Evolutionary conservation across 176 grass and related monocot genomes (phyloP), one percentile per base, ranked within the genome.

Genomic region (Aegilops longissima): DNA sequence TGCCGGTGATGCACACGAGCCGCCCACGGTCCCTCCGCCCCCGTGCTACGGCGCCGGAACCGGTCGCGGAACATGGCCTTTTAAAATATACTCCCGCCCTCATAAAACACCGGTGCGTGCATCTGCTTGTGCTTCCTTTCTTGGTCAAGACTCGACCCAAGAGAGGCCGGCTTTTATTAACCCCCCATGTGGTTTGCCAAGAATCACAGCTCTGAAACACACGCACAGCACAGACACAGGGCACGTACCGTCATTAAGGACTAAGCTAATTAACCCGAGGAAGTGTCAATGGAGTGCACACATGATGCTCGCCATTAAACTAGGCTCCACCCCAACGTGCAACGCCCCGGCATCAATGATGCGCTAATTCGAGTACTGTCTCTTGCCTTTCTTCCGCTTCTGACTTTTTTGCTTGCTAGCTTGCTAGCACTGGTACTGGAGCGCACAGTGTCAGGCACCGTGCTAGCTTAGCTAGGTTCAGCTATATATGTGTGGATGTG

Each of bases 341-440:
- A 63, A 61, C 82, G 23, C 35, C 85, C 82, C 83, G 35, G 2
- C 82, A 56, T 35, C 90, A 70, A 88, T 88, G 82, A 85, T 85
- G 85, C 20, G 23, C 86, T 64, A 81, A 76, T 85, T 82, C 63
- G 82, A 91, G 82, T 49, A 35, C 86, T 88, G 82, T 81, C 85
- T 62, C 21, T 5, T 42, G 62, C 61, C 69, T 76, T 63, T 61
- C 61, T 20, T 47, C 58, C 33, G n/a, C 29, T 8, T 73, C 56
- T 73, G 80, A 23, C 89, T 66, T 72, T 70, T 17, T 78, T 17
- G 54, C 42, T 18, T 59, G 31, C 27, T 27, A 27, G 27, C 34
- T 45, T 80, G 70, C 8, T 24, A 61, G 1, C 29, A 39, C 8
- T 8, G 16, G 61, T 25, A 38, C 71, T 82, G 63, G 36, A 83